These are phyloP conservation scores for Cercospora brassicicola DNA, from an alignment of 2,329 filamentous ascomycete species.

Conservation along the genomic window DNA sequence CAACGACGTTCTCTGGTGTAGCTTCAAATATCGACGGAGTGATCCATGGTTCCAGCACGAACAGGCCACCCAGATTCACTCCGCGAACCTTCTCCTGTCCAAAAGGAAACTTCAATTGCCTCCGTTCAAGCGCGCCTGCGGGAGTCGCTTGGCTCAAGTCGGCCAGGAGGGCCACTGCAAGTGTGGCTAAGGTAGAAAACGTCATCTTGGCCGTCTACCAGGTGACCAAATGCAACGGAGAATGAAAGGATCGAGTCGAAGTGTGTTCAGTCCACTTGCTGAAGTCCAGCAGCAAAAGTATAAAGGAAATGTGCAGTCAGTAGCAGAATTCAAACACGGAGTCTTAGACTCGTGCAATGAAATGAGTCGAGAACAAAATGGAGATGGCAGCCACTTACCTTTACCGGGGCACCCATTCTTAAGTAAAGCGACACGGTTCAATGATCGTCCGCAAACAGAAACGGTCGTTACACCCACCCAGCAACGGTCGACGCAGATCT, in stretches of 20 bases:
- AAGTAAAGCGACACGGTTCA: not conserved
- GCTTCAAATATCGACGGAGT: constrained; percentile 61
- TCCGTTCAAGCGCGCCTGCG: constrained; percentile 22
- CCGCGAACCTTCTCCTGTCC: constrained; percentile 58
- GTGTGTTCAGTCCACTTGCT: not conserved
- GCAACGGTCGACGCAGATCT: constrained; percentile 1
- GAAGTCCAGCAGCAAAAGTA: not conserved
- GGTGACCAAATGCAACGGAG: not conserved
- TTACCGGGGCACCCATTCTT: constrained; percentile 12
- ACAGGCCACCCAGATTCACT: constrained; percentile 65
- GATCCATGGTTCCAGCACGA: constrained; percentile 65
- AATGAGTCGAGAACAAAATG: constrained; percentile 3
- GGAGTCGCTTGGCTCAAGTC: constrained; percentile 29
- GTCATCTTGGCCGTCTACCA: constrained; percentile 23
- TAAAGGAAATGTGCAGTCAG: not conserved
- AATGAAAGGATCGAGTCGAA: not conserved
- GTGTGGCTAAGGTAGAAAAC: constrained; percentile 24
- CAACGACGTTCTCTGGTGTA: constrained; percentile 51
- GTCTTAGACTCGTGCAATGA: not conserved
- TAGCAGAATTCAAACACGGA: not conserved
- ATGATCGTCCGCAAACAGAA: not conserved
- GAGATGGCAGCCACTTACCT: not conserved
- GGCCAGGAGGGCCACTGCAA: constrained; percentile 31
- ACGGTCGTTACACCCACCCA: constrained; percentile 5
- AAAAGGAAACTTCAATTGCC: constrained; percentile 51